phyloP scores from a whole-genome alignment of 495 filamentous ascomycete genomes.

The Talaromyces proteolyticus region DNA sequence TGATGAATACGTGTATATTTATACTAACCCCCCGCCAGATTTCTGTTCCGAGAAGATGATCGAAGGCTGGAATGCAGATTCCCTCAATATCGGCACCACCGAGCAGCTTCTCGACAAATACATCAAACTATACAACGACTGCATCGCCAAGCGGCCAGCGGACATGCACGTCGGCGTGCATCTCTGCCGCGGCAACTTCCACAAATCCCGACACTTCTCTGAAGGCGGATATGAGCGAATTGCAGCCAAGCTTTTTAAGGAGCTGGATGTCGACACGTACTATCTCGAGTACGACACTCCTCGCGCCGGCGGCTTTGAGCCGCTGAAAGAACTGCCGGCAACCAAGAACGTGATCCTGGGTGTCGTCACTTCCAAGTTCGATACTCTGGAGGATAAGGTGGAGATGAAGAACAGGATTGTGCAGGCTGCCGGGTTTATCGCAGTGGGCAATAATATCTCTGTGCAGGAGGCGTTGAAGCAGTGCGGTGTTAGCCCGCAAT shows the following conservation, averaged over 20 bases:
- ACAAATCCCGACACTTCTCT: slow-evolving; percentile 70
- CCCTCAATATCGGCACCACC: slow-evolving; percentile 46
- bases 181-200: slow-evolving; percentile 77
- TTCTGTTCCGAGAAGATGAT: slow-evolving; percentile 77
- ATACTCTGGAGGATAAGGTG: slow-evolving; percentile 67
- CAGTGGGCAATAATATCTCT: slow-evolving; percentile 57
- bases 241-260: slow-evolving; percentile 70
- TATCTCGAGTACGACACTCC: slow-evolving; percentile 81
- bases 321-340: slow-evolving; percentile 63
- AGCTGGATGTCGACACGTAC: slow-evolving; percentile 71
- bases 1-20: not conserved
- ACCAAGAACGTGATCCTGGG: slow-evolving; percentile 74
- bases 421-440: slow-evolving; percentile 65
- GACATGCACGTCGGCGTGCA: slow-evolving; percentile 74
- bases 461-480: slow-evolving; percentile 62
- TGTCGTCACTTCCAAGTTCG: slow-evolving; percentile 68
- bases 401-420: slow-evolving; percentile 63
- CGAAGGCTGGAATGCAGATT: slow-evolving; percentile 55
- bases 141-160: slow-evolving; percentile 53
- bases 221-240: slow-evolving; percentile 78
- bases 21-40: slow-evolving; percentile 36
- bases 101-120: slow-evolving; percentile 68
- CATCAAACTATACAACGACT: slow-evolving; percentile 72
- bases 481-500: slow-evolving; percentile 69
- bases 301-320: slow-evolving; percentile 72